These are phyloP conservation scores for Xylaria sp. DNA, from an alignment of 2,329 filamentous ascomycete genomes.

Conservation along the genomic window DNA sequence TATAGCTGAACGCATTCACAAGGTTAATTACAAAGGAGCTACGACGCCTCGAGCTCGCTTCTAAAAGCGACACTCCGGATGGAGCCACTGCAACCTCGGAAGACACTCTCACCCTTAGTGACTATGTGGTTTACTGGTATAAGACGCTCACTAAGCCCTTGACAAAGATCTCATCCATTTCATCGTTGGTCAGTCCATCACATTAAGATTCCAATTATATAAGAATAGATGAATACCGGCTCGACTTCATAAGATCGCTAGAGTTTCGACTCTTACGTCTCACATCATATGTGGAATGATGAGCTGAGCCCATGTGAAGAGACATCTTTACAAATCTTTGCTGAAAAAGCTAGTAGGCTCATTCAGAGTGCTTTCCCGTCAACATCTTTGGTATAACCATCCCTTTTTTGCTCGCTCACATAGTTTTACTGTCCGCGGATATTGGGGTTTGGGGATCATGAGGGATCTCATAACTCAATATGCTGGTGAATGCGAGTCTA, in stretches of 20 bases:
- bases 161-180: not conserved
- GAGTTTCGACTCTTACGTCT: not conserved
- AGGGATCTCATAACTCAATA: not conserved
- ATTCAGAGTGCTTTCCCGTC: too few relatives aligned
- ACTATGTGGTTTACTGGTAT: not conserved
- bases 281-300: not conserved
- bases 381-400: not conserved
- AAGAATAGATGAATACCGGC: not conserved
- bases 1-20: not conserved
- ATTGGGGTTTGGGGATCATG: not conserved
- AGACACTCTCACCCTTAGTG: not conserved
- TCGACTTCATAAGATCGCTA: not conserved
- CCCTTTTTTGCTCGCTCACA: not conserved
- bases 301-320: not conserved
- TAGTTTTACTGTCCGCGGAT: not conserved
- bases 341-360: not conserved
- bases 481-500: not conserved
- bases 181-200: not conserved
- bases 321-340: not conserved
- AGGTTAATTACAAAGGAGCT: not conserved
- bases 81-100: not conserved
- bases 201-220: not conserved
- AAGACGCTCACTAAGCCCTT: not conserved
- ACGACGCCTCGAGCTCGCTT: not conserved
- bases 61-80: not conserved